Evolutionary conservation across 2,329 filamentous ascomycete species (phyloP).

Genomic region (Cladophialophora psammophila): DNA sequence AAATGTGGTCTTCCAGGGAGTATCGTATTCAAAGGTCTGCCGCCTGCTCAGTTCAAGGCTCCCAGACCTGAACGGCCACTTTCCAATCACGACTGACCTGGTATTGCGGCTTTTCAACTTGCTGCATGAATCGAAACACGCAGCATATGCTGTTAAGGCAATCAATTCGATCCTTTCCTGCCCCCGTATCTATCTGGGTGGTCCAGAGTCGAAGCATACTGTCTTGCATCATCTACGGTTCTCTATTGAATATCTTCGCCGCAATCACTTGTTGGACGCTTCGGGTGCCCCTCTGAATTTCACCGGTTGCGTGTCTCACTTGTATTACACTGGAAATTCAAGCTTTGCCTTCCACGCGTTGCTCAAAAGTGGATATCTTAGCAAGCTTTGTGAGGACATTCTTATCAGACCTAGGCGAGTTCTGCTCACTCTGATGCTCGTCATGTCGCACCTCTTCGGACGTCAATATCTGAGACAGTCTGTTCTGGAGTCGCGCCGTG

Average conservation of each 20-base stretch:
- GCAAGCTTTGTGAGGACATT: neutral
- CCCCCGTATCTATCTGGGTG: neutral
- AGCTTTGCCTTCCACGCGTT: constrained; percentile 5
- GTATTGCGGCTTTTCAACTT: constrained; percentile 1
- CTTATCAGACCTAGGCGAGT: neutral
- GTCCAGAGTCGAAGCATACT: neutral
- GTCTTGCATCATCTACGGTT: constrained; percentile 1
- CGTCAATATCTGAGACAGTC: constrained; percentile 1
- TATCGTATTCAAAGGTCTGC: constrained; percentile 2
- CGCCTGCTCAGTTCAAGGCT: neutral
- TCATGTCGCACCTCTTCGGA: constrained; percentile 3
- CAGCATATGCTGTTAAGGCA: neutral
- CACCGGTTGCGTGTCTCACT: neutral
- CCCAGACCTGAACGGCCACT: neutral
- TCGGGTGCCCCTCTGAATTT: neutral
- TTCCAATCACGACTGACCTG: neutral
- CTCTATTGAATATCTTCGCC: neutral
- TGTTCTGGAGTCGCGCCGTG: neutral
- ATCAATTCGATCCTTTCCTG: constrained; percentile 4
- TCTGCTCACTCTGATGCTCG: neutral
- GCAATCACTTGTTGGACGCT: neutral
- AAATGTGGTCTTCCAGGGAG: constrained; percentile 3
- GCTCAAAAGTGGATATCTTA: constrained; percentile 4
- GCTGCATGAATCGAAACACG: neutral
- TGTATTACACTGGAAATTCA: neutral